These are phyloP conservation scores for Annulohypoxylon truncatum DNA, from an alignment of 2,329 filamentous ascomycete genomes.

Conservation along the genomic window DNA sequence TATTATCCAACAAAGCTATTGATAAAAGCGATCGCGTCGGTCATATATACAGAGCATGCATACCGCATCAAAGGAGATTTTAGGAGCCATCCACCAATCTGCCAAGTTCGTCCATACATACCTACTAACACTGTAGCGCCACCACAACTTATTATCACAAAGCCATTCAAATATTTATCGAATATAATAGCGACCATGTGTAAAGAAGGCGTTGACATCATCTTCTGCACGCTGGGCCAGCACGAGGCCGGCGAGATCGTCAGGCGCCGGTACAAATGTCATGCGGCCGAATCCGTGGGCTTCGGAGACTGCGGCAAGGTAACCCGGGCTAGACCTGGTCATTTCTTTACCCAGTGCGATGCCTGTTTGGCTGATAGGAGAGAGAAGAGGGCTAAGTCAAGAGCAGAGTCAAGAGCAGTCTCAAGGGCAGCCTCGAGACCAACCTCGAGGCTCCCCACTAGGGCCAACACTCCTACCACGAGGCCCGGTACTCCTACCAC, in stretches of 20 bases:
- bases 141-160: neutral
- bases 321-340: neutral
- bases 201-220: neutral
- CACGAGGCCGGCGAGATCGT: slow-evolving; percentile 20
- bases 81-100: neutral
- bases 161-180: neutral
- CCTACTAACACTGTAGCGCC: neutral
- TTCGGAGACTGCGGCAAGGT: slow-evolving; percentile 21
- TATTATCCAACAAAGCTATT: neutral
- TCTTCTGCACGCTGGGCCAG: slow-evolving; percentile 15
- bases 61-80: neutral
- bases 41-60: neutral
- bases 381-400: neutral
- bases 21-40: neutral
- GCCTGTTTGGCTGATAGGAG: neutral
- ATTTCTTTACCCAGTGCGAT: slow-evolving; percentile 4
- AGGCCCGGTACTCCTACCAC: neutral
- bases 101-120: neutral
- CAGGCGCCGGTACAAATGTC: slow-evolving; percentile 3
- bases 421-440: neutral
- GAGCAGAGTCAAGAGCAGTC: neutral
- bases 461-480: neutral
- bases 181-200: slow-evolving; percentile 4
- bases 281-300: neutral
- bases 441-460: neutral